Evolutionary conservation across 2,329 filamentous ascomycete species (phyloP).

Genomic region (Aureobasidium sp.): DNA sequence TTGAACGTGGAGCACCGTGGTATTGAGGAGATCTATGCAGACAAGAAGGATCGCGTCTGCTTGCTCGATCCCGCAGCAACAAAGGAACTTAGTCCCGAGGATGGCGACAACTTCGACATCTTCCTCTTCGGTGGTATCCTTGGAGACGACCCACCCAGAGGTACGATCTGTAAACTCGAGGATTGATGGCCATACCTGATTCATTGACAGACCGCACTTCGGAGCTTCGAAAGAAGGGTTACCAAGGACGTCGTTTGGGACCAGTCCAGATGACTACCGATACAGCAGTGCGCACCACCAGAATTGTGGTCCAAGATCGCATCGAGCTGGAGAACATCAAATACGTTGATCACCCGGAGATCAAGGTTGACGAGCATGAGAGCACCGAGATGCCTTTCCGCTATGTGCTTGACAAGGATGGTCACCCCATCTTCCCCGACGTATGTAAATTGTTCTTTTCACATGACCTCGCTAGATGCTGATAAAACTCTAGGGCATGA

Average conservation of each 20-base stretch:
- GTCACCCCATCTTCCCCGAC: constrained; percentile 82
- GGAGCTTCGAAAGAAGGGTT: constrained; percentile 92
- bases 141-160: constrained; percentile 87
- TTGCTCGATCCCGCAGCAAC: constrained; percentile 79
- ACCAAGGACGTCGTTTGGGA: constrained; percentile 75
- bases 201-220: constrained; percentile 68
- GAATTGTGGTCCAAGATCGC: constrained; percentile 77
- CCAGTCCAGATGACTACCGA: constrained; percentile 98
- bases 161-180: constrained; percentile 37
- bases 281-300: constrained; percentile 87
- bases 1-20: constrained; percentile 63
- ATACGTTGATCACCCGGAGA: constrained; percentile 81
- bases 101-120: constrained; percentile 74
- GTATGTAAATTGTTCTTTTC: constrained; percentile 40
- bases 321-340: constrained; percentile 69
- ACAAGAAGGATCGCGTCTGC: constrained; percentile 69
- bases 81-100: constrained; percentile 73
- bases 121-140: constrained; percentile 96
- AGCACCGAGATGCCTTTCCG: constrained; percentile 97
- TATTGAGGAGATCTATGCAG: constrained; percentile 72
- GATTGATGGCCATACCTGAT: neutral
- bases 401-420: constrained; percentile 66
- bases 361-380: constrained; percentile 84
- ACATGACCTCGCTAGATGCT: constrained; percentile 1
- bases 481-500: constrained; percentile 63